Percentiles rank a stretch among this genome's conserved stretches.
phyloP scores from a whole-genome alignment of 176 grass and related monocot species.

The Luzula sylvatica region DNA sequence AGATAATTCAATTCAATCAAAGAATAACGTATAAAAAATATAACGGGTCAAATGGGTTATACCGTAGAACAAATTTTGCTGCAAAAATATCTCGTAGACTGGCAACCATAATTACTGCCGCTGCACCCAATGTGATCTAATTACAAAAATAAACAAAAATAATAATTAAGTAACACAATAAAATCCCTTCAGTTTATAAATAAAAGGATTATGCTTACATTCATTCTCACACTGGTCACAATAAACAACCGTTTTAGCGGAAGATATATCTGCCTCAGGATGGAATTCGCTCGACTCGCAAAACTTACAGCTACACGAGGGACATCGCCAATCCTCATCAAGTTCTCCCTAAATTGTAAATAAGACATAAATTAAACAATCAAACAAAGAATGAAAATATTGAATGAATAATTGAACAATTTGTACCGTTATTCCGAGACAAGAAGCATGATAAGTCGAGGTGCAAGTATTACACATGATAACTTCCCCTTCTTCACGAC shows the following conservation, averaged over 20 bases:
- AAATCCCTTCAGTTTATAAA: neutral
- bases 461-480: constrained; percentile 59
- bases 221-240: constrained; percentile 69
- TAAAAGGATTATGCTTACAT: constrained; percentile 34
- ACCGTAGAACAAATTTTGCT: constrained; percentile 55
- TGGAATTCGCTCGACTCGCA: constrained; percentile 50
- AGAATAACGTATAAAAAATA: too few relatives aligned
- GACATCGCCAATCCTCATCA: constrained; percentile 63
- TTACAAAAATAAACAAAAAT: constrained; percentile 20
- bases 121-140: constrained; percentile 73
- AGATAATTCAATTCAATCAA: too few relatives aligned
- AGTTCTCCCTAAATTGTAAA: constrained; percentile 49
- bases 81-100: constrained; percentile 49
- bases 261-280: constrained; percentile 33
- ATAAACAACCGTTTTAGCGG: constrained; percentile 43
- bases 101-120: constrained; percentile 18
- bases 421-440: constrained; percentile 62
- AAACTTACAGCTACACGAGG: constrained; percentile 51
- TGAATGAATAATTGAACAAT: neutral
- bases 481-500: constrained; percentile 47
- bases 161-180: constrained; percentile 20
- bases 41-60: neutral
- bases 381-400: neutral
- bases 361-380: neutral
- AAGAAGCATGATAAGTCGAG: constrained; percentile 53